Evolutionary conservation across 106 monocot genomes (phyloP).

Genomic region (Dactylorhiza incarnata): DNA sequence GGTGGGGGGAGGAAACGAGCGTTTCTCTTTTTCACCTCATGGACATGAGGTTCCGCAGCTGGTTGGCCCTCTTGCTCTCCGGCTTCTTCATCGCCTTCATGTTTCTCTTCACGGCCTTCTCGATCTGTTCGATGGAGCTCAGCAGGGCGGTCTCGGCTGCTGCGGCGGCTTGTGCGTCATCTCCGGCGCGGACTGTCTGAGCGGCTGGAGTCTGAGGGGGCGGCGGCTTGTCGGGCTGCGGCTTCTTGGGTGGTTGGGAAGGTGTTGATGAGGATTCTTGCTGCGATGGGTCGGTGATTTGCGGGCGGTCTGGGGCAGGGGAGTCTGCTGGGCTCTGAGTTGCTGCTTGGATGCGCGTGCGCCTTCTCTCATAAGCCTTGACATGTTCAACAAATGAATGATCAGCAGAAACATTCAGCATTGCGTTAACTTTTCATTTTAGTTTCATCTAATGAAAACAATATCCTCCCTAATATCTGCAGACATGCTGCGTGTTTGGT

Average conservation of each 20-base stretch:
- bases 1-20: slow-evolving; percentile 19
- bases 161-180: background rate
- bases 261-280: background rate
- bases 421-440: no score
- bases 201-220: background rate
- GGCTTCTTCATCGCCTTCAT: slow-evolving; percentile 14
- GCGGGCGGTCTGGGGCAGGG: background rate
- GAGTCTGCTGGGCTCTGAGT: background rate
- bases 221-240: background rate
- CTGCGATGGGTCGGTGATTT: background rate
- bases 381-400: background rate
- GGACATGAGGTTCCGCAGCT: slow-evolving; percentile 32
- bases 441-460: no score
- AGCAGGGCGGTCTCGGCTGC: background rate
- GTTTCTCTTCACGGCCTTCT: slow-evolving; percentile 32
- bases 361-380: slow-evolving; percentile 6
- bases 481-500: no score
- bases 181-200: background rate
- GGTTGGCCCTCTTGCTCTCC: slow-evolving; percentile 18
- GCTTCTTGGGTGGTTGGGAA: background rate
- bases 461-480: no score
- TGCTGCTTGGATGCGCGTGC: background rate
- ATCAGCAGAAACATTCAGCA: no score
- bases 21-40: slow-evolving; percentile 38
- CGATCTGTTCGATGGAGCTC: slow-evolving; percentile 39